Conservation (phyloP, 352 stramenopile genomes). For the Elongisporangium senticosum region DNA sequence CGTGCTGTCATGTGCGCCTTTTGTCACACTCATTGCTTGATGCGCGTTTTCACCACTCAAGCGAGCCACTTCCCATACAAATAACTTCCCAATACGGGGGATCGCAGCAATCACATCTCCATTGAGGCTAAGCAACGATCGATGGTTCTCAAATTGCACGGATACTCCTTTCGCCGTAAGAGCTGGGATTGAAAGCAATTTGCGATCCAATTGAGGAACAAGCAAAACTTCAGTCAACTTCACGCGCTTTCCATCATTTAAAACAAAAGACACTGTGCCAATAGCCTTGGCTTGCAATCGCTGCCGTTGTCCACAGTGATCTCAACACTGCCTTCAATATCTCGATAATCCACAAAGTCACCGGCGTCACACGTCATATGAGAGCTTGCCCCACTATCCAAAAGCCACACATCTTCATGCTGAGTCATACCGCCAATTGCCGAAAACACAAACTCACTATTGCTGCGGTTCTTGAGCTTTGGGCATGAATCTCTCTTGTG, state of each 20-base stretch:
- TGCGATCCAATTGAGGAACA: constrained; percentile 13
- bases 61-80: no score
- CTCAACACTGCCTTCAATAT: not conserved
- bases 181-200: constrained; percentile 10
- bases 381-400: constrained; percentile 18
- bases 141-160: constrained; percentile 2
- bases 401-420: not conserved
- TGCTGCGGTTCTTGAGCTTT: not conserved
- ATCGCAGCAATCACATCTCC: not conserved
- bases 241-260: constrained; percentile 2
- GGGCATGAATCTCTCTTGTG: constrained; percentile 2
- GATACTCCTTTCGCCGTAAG: constrained; percentile 4
- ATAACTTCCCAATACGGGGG: not conserved
- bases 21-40: no score
- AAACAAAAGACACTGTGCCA: constrained; percentile 8
- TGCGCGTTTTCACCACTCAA: no score
- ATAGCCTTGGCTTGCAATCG: constrained; percentile 7
- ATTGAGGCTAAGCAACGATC: not conserved
- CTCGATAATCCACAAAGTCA: constrained; percentile 9
- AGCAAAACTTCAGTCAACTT: constrained; percentile 16
- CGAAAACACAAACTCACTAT: constrained; percentile 12
- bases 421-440: not conserved
- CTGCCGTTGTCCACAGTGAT: constrained; percentile 13
- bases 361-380: constrained; percentile 12
- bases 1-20: no score